Base-by-base conservation (phyloP, 2,329 filamentous ascomycete genomes). In the Lachnum nothofagi region DNA sequence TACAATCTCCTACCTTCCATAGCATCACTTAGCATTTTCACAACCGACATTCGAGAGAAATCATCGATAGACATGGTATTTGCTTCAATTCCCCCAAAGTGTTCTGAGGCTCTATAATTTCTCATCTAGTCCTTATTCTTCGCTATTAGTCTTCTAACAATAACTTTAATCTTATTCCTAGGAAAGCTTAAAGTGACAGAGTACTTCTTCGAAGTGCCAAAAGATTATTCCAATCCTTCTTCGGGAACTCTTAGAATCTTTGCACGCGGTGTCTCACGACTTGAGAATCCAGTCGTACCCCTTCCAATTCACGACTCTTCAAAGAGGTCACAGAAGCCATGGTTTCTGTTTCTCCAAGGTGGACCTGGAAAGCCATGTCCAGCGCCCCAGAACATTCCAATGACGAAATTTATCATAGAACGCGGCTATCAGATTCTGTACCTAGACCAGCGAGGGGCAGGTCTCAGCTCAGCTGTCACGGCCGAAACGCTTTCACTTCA, bases 371-470 rank as follows among this genome's bases (percentile, higher is more conserved):
- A 86, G 62, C 83, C 85, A 53, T 91, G 88, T 63, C 74, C 78
- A 5, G 74, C 84, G 42, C 91, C 91, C 1, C 85, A 94, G 64
- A 78, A 86, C 50, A 79, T 82, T 52, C 73, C 82, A 7, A 79
- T 89, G 63, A 86, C 87, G 16, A 77, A 81, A 24, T 72, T 76
- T 24, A 76, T 89, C 48, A 75, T 96, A 5, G 81, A 84, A 51
- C 83, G 83, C 53, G 91, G 91, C 14, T 96, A 95, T 63, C 87
- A 94, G 66, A 73, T 89, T 37, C 77, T 97, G 2, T 85, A 86
- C 56, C 77, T 97, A n/a, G 91, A 97, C 66, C 91, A 95, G 66
- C 82, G 91, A 43, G 91, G 91, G 10, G 94, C 89, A 3, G 91
- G 91, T 1, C 72, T 95, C 42, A 94, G 88, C 63, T 86, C 82